Percentiles rank a stretch among this genome's conserved stretches.
Evolutionary conservation across 176 grass and related monocot genomes (phyloP).

Genomic region (Aegilops umbellulata): DNA sequence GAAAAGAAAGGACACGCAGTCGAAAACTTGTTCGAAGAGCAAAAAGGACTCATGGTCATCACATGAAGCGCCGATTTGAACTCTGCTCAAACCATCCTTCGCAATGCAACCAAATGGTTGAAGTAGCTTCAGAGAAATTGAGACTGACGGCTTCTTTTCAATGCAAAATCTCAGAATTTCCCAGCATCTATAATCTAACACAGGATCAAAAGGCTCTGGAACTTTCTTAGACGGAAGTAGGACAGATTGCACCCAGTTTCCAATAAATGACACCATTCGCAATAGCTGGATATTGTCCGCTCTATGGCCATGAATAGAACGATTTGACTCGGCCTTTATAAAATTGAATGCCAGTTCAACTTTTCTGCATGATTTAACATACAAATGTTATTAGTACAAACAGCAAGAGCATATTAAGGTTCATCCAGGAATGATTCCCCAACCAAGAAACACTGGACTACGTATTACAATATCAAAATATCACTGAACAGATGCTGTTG

Average conservation of each 20-base stretch:
- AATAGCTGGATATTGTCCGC: conserved; percentile 30
- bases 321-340: conserved; percentile 30
- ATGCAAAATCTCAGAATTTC: conserved; percentile 64
- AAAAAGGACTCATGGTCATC: conserved; percentile 40
- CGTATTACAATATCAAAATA: background rate
- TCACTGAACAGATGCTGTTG: background rate
- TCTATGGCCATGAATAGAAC: conserved; percentile 35
- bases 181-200: conserved; percentile 78
- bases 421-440: background rate
- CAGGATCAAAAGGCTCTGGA: conserved; percentile 58
- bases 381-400: conserved; percentile 1
- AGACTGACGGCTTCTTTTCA: conserved; percentile 56
- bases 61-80: conserved; percentile 21
- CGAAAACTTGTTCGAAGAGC: conserved; percentile 58
- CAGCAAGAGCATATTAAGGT: background rate
- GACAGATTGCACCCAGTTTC: conserved; percentile 75
- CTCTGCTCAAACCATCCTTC: conserved; percentile 54
- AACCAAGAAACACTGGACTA: background rate
- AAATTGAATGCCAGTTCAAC: conserved; percentile 64
- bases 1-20: conserved; percentile 63
- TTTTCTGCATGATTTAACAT: conserved; percentile 70
- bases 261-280: conserved; percentile 61
- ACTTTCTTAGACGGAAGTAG: conserved; percentile 56
- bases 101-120: conserved; percentile 60
- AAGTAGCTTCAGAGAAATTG: conserved; percentile 71